phyloP scores from a whole-genome alignment of 129 eudicot species.

The Lactuca sativa region DNA sequence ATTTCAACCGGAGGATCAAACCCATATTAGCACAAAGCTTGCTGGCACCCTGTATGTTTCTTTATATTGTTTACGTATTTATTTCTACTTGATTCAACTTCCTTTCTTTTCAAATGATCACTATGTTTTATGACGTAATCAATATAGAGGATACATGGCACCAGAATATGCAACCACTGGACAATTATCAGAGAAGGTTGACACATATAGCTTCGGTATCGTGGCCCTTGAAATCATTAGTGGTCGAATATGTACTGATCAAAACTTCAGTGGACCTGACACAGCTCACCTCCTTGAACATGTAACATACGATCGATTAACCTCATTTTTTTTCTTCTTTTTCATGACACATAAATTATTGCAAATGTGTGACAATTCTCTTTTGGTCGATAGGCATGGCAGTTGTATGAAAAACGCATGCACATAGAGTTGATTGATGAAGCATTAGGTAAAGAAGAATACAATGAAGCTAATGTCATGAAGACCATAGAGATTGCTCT shows the following conservation, averaged over 20 bases:
- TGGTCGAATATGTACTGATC: slow-evolving; percentile 29
- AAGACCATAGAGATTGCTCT: slow-evolving; percentile 61
- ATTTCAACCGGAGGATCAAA: slow-evolving; percentile 47
- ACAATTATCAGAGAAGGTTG: slow-evolving; percentile 56
- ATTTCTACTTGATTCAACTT: neutral
- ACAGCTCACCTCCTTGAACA: slow-evolving; percentile 59
- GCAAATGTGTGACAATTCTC: neutral
- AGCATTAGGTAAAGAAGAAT: slow-evolving; percentile 35
- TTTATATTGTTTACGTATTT: neutral
- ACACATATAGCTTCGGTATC: slow-evolving; percentile 51
- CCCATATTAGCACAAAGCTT: slow-evolving; percentile 57
- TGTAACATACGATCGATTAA: slow-evolving; percentile 26
- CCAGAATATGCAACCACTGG: slow-evolving; percentile 58
- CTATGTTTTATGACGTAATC: neutral
- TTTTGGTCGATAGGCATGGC: slow-evolving; percentile 57
- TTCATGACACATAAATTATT: neutral
- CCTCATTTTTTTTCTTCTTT: neutral
- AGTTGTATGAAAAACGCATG: slow-evolving; percentile 43
- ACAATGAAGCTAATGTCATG: slow-evolving; percentile 42
- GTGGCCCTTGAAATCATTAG: slow-evolving; percentile 50
- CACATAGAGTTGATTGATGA: slow-evolving; percentile 50
- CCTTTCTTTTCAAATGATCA: neutral
- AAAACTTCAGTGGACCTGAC: slow-evolving; percentile 28
- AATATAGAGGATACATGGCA: slow-evolving; percentile 55
- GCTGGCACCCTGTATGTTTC: slow-evolving; percentile 63